These are phyloP conservation scores for Septoria petroselini DNA, from an alignment of 2,329 filamentous ascomycete genomes.

Conservation along the genomic window DNA sequence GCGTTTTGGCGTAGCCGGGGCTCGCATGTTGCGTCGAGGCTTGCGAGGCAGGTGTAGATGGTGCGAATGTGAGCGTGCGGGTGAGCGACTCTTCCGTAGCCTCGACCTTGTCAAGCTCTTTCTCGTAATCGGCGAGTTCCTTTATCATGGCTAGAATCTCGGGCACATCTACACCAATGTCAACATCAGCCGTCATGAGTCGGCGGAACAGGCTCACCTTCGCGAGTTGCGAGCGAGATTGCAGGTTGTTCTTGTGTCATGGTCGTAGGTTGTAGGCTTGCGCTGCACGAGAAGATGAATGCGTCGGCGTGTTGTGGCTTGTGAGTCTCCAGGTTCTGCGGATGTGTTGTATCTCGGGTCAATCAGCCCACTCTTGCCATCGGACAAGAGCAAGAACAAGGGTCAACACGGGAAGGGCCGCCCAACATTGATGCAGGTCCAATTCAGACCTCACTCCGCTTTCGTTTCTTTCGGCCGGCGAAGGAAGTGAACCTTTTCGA, in stretches of 20 bases:
- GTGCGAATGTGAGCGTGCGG: conserved; percentile 74
- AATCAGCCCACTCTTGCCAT: too few species aligned
- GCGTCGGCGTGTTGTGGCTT: conserved; percentile 42
- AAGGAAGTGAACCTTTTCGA: background rate
- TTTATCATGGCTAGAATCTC: conserved; percentile 78
- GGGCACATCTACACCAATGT: conserved; percentile 63
- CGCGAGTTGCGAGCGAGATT: conserved; percentile 58
- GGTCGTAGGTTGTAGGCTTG: too few species aligned
- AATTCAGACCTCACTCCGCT: background rate
- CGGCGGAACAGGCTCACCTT: conserved; percentile 33
- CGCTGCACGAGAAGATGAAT: conserved; percentile 1
- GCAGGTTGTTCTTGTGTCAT: conserved; percentile 21
- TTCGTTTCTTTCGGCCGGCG: background rate
- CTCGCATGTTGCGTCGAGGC: conserved; percentile 40
- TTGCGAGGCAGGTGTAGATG: conserved; percentile 32
- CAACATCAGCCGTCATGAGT: background rate
- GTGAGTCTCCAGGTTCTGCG: background rate
- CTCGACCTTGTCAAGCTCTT: conserved; percentile 68
- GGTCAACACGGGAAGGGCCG: too few species aligned
- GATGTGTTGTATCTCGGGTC: background rate
- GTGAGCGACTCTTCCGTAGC: conserved; percentile 73
- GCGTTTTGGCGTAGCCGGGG: conserved; percentile 68
- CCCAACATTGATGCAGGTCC: too few species aligned
- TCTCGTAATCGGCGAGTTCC: conserved; percentile 85
- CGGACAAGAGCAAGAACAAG: too few species aligned